phyloP scores from a whole-genome alignment of 441 rosid species.

The Raphanus hybrid region DNA sequence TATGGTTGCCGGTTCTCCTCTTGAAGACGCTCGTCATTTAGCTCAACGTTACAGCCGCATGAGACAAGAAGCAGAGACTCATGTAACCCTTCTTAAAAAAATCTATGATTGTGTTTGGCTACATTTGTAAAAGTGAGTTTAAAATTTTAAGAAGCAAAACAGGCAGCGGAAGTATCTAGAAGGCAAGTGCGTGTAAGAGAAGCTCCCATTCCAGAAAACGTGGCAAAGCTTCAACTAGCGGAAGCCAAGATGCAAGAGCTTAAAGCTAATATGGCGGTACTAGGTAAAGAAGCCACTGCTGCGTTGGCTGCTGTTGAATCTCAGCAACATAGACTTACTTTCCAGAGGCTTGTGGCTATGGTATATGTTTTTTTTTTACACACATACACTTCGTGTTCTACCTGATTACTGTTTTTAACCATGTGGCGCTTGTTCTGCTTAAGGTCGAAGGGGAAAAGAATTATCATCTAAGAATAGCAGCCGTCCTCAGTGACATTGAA shows the following conservation, averaged over 20 bases:
- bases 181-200: slow-evolving; percentile 83
- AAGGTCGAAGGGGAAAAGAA: slow-evolving; percentile 96
- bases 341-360: slow-evolving; percentile 91
- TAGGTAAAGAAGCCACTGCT: slow-evolving; percentile 94
- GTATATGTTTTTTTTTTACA: slow-evolving; percentile 47
- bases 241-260: slow-evolving; percentile 86
- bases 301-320: slow-evolving; percentile 93
- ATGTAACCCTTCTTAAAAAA: slow-evolving; percentile 49
- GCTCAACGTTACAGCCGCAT: slow-evolving; percentile 95
- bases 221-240: slow-evolving; percentile 82
- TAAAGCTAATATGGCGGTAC: slow-evolving; percentile 88
- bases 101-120: not conserved
- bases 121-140: slow-evolving; percentile 30
- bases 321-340: slow-evolving; percentile 88
- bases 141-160: slow-evolving; percentile 41
- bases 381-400: slow-evolving; percentile 1
- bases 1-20: slow-evolving; percentile 72
- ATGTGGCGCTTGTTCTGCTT: slow-evolving; percentile 21
- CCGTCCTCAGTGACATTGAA: slow-evolving; percentile 90
- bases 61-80: slow-evolving; percentile 95
- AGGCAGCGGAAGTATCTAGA: slow-evolving; percentile 75
- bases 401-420: slow-evolving; percentile 4
- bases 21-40: slow-evolving; percentile 96
- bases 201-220: slow-evolving; percentile 83
- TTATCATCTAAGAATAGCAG: slow-evolving; percentile 83